Conservation (phyloP, 2,329 filamentous ascomycete genomes). For the Esteya vermicola region DNA sequence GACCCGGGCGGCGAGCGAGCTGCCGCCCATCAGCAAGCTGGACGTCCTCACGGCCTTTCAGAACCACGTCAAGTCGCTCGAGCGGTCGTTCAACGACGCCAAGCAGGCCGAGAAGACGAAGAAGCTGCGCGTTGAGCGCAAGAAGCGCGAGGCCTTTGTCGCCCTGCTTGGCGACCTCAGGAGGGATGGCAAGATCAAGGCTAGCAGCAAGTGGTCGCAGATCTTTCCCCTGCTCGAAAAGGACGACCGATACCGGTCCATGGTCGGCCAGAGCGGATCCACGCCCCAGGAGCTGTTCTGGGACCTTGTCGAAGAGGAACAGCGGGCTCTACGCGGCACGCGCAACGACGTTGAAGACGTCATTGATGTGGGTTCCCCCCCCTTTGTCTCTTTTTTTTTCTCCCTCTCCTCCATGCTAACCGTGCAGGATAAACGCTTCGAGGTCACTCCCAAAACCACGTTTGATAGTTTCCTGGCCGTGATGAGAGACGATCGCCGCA, state of each 20-base stretch:
- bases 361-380: slow-evolving; percentile 52
- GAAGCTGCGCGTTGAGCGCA: slow-evolving; percentile 69
- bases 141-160: slow-evolving; percentile 70
- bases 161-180: slow-evolving; percentile 62
- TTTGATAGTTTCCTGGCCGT: slow-evolving; percentile 77
- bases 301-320: slow-evolving; percentile 89
- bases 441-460: slow-evolving; percentile 73
- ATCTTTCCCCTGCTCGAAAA: slow-evolving; percentile 60
- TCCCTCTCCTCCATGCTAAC: not conserved
- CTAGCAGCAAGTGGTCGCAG: slow-evolving; percentile 79
- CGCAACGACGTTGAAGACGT: slow-evolving; percentile 79
- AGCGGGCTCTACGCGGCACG: slow-evolving; percentile 66
- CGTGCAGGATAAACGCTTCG: slow-evolving; percentile 71
- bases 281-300: slow-evolving; percentile 87
- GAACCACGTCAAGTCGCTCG: slow-evolving; percentile 83
- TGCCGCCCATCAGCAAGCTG: slow-evolving; percentile 56
- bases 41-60: slow-evolving; percentile 90
- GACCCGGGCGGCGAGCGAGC: too few species aligned
- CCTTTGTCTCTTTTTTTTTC: not conserved
- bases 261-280: slow-evolving; percentile 74
- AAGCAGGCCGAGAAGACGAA: slow-evolving; percentile 76
- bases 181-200: slow-evolving; percentile 67
- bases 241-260: slow-evolving; percentile 69
- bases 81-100: slow-evolving; percentile 81
- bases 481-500: slow-evolving; percentile 75